Percentiles rank a stretch among this genome's conserved stretches.
Conservation (phyloP, 2,329 filamentous ascomycete species). For the Fusarium udum region DNA sequence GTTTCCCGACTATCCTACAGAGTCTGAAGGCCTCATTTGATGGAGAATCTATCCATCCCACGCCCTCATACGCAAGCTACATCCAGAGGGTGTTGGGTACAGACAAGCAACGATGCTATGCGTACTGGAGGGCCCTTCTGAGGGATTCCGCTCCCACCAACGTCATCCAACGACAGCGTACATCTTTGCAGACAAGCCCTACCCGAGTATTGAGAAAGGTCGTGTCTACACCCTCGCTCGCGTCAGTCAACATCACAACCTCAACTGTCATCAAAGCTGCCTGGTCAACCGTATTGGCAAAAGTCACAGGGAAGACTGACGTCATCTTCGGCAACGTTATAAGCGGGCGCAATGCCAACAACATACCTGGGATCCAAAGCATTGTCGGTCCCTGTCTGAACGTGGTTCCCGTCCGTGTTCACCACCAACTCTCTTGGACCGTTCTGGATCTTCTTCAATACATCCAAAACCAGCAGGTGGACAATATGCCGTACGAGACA, state of each 20-base stretch:
- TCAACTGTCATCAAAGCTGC: conserved; percentile 58
- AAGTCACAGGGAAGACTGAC: conserved; percentile 46
- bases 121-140: conserved; percentile 22
- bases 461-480: conserved; percentile 54
- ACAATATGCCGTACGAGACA: conserved; percentile 39
- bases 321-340: conserved; percentile 32
- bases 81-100: not conserved
- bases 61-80: conserved; percentile 9
- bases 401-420: conserved; percentile 24
- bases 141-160: conserved; percentile 9
- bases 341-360: conserved; percentile 18
- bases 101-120: not conserved
- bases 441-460: conserved; percentile 51
- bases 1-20: conserved; percentile 22
- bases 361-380: conserved; percentile 13
- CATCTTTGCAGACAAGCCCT: conserved; percentile 1
- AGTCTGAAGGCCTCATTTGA: conserved; percentile 13
- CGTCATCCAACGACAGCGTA: not conserved
- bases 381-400: conserved; percentile 31
- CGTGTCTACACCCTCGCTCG: conserved; percentile 17
- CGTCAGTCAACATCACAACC: conserved; percentile 32
- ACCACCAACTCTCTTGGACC: conserved; percentile 32
- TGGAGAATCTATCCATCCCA: not conserved
- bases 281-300: conserved; percentile 53
- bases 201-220: not conserved